phyloP scores from a whole-genome alignment of 768 basidiomycete species.

The Hypsizygus marmoreus region DNA sequence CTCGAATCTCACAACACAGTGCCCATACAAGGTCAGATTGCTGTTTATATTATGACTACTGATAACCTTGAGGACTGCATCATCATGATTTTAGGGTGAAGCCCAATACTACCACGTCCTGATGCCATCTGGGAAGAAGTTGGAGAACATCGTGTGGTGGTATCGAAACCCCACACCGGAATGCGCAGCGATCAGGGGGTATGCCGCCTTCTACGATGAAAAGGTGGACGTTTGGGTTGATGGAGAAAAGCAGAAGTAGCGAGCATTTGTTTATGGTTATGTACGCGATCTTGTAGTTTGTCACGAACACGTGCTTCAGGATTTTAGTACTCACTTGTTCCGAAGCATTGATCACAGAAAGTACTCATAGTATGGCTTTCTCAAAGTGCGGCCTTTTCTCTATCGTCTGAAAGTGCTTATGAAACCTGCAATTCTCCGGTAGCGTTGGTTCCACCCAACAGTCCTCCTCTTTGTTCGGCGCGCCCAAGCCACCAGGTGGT shows the following conservation, averaged over 20 bases:
- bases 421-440: background rate
- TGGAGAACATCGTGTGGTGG: constrained; percentile 63
- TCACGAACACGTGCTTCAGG: constrained; percentile 6
- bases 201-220: constrained; percentile 65
- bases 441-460: constrained; percentile 1
- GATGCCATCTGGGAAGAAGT: constrained; percentile 42
- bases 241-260: constrained; percentile 51
- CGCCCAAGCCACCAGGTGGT: constrained; percentile 28
- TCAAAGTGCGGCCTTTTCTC: no score
- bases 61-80: background rate
- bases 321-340: no score
- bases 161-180: constrained; percentile 57
- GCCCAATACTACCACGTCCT: constrained; percentile 60
- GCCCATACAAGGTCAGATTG: constrained; percentile 63
- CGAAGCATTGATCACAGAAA: no score
- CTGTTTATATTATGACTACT: background rate
- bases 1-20: constrained; percentile 48
- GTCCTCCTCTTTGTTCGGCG: constrained; percentile 35
- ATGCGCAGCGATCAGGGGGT: constrained; percentile 50
- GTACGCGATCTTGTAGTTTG: constrained; percentile 19
- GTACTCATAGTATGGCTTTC: no score
- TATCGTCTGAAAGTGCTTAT: background rate
- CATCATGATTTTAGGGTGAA: constrained; percentile 38
- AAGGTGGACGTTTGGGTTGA: constrained; percentile 69
- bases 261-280: no score